Evolutionary conservation across 129 eudicot genomes (phyloP).

Genomic region (Flaveria bidentis): DNA sequence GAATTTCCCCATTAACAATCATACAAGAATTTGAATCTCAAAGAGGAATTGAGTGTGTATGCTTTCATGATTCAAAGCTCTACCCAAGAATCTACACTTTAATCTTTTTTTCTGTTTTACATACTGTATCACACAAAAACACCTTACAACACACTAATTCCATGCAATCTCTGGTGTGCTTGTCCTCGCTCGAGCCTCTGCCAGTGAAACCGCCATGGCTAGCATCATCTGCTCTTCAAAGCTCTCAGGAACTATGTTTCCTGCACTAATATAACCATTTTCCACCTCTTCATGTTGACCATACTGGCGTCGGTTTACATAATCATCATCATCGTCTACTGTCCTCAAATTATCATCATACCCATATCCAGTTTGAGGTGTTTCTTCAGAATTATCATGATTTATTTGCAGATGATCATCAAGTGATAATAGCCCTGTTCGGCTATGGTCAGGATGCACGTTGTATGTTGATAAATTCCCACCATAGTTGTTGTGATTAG

Average conservation of each 20-base stretch:
- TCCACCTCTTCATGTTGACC: conserved; percentile 44
- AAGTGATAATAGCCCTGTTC: conserved; percentile 42
- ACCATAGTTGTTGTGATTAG: conserved; percentile 42
- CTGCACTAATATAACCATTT: conserved; percentile 16
- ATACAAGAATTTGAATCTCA: conserved; percentile 20
- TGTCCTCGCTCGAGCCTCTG: conserved; percentile 74
- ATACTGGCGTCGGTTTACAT: conserved; percentile 1
- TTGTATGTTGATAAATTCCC: conserved; percentile 40
- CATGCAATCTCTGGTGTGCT: conserved; percentile 72
- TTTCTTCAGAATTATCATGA: conserved; percentile 39
- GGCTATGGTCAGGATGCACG: conserved; percentile 46
- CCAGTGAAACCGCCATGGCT: conserved; percentile 94
- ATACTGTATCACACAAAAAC: conserved; percentile 29
- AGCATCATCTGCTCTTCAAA: conserved; percentile 97
- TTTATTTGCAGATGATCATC: conserved; percentile 37
- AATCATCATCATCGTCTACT: conserved; percentile 19
- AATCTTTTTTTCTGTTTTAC: conserved; percentile 24
- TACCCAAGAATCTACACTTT: conserved; percentile 29
- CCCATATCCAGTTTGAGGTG: conserved; percentile 45
- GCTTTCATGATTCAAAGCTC: conserved; percentile 5
- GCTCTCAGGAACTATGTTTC: conserved; percentile 70
- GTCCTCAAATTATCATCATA: conserved; percentile 19
- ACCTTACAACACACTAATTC: conserved; percentile 49
- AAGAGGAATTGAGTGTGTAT: background rate
- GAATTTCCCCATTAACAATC: conserved; percentile 23